Conservation (phyloP, 129 eudicot species). For the Chrysanthemum lavandulifolium region DNA sequence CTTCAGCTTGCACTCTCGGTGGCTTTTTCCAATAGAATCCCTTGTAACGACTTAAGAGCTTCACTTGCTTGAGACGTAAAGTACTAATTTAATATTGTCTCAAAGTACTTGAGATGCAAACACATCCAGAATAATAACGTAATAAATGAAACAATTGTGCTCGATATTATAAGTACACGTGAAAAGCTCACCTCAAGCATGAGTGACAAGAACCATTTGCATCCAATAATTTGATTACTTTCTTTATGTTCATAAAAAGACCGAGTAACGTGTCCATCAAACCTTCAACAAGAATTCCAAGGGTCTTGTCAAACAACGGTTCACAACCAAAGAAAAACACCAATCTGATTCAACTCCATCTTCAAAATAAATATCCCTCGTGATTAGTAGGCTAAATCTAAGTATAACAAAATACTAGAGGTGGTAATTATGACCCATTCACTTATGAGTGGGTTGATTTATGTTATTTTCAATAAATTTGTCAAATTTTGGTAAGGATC, state of each 20-base stretch:
- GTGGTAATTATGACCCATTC: too few species aligned
- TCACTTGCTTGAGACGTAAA: conserved; percentile 80
- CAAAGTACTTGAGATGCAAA: conserved; percentile 87
- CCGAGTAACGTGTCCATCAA: conserved; percentile 73
- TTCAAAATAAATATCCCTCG: too few species aligned
- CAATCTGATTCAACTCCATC: conserved; percentile 34
- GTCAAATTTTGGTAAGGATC: too few species aligned
- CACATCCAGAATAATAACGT: neutral
- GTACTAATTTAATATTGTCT: conserved; percentile 87
- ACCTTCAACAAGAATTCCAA: conserved; percentile 92
- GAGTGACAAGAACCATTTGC: conserved; percentile 87
- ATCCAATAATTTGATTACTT: conserved; percentile 65
- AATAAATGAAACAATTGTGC: too few species aligned
- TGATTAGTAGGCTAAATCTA: too few species aligned
- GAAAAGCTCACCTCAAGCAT: conserved; percentile 80
- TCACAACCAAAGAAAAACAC: too few species aligned
- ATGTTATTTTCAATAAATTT: too few species aligned
- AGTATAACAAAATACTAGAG: too few species aligned
- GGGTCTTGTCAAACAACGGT: conserved; percentile 82
- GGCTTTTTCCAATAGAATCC: conserved; percentile 77
- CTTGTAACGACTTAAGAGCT: conserved; percentile 81
- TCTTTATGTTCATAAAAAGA: conserved; percentile 69
- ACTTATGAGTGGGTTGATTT: too few species aligned
- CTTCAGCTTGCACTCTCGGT: conserved; percentile 54
- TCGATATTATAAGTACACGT: neutral